Base-by-base conservation (phyloP, 2,329 filamentous ascomycete species). In the Fusarium coffeatum region DNA sequence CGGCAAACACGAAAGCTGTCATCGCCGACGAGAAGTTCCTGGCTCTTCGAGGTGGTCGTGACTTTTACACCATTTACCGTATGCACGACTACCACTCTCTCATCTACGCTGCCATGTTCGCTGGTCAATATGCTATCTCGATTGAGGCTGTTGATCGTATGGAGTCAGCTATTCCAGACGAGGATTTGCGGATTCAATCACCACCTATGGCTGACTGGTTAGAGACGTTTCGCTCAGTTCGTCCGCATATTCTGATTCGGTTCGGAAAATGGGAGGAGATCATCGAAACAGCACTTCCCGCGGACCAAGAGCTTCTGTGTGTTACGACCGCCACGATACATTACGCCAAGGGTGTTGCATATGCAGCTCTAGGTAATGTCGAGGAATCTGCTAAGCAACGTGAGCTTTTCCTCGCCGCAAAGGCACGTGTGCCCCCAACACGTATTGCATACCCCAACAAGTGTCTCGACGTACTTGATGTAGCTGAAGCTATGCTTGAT, bases 131-230 rank as follows among this genome's bases (percentile, higher is more conserved):
- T 1, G 75, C 80, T 20, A 82, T 89, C 11, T 88, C 90, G 0
- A 77, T 93, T 3, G 83, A 89, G 3, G 88, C 89, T 0, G 85
- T 86, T 0, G 69, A 76, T 0, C 81, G 83, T 43, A 84, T 93
- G 66, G 90, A 92, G 73, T 78, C 76, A 0, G 86, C 87, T 0
- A 79, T 93, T 3, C 86, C 91, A 0, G 87, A 90, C 55, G 83
- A 86, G 15, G 59, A 72, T 28, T 23, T 76, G n/a, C 71, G 71
- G 6, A 61, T 75, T 10, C 74, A 88, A 61, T 89, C 87, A 0
- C 89, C 89, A 0, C 89, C 89, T 0, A 93, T 93, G 90, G 90
- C 90, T 1, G 90, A 93, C 76, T 93, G 89, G 87, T 79, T 93
- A 2, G 92, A 93, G 77, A 86, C 86, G 4, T 92, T 92, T 68